phyloP scores from a whole-genome alignment of 1,284 basidiomycete species.

The Ganoderma leucocontextum region DNA sequence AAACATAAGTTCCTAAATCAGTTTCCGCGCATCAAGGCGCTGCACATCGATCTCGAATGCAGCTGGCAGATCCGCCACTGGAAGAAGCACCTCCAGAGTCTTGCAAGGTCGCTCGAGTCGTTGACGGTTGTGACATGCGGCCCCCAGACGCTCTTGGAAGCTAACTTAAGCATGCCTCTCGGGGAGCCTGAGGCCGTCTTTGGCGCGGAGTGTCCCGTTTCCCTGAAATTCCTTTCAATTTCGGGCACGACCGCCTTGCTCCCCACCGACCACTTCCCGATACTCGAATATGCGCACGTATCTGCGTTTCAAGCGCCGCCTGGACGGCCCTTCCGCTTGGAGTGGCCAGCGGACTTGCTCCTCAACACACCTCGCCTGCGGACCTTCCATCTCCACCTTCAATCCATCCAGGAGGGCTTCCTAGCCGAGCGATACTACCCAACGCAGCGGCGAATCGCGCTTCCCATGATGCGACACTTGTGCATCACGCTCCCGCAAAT shows the following conservation, averaged over 20 bases:
- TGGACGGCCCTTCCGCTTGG: no score
- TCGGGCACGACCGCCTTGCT: neutral
- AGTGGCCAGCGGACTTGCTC: neutral
- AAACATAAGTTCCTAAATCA: neutral
- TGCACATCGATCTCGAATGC: constrained; percentile 4
- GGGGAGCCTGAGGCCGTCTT: neutral
- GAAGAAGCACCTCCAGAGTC: neutral
- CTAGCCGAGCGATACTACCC: neutral
- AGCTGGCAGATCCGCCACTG: neutral
- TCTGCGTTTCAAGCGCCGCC: no score
- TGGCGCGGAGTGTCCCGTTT: neutral
- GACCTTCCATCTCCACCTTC: constrained; percentile 2
- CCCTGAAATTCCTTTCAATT: neutral
- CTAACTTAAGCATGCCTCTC: neutral
- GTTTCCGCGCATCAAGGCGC: constrained; percentile 5
- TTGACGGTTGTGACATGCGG: neutral
- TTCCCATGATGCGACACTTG: constrained; percentile 9
- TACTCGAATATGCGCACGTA: neutral
- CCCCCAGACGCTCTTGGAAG: neutral
- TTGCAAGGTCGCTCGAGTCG: constrained; percentile 5
- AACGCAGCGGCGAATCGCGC: neutral
- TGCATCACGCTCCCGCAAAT: neutral
- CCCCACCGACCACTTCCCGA: constrained; percentile 1
- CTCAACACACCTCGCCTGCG: neutral
- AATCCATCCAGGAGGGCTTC: neutral